Base-by-base conservation (phyloP, 352 stramenopile species). In the Phytopythium litorale region DNA sequence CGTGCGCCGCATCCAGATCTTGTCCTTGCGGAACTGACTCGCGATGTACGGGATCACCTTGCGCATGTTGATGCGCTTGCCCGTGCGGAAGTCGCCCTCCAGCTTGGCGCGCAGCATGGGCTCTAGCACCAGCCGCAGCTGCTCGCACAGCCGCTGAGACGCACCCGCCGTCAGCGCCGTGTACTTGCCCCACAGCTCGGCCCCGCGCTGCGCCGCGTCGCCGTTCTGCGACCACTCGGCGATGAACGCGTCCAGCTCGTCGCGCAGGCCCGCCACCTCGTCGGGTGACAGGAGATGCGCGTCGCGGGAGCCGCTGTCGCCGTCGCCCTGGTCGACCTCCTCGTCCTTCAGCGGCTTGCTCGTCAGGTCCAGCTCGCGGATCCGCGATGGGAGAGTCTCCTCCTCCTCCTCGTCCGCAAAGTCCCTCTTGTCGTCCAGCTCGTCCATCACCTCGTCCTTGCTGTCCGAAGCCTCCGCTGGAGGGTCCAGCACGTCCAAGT, bases 11-110 rank as follows among this genome's bases (percentile, higher is more conserved):
- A 99, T 84, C 98, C 98, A 99, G 68, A 99, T 99, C 75, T 99
- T 99, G 79, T 99, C 98, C 74, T 99, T 99, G 33, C 97, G 86
- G 78, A 99, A 99, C 63, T 98, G 96, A 68, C 88, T 98, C n/a
- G 98, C 98, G 66, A 99, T 99, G 81, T 99, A 99, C 32, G 96
- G 89, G 78, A 99, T 99, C 56, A 99, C 98, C 63, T 98, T 98
- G 62, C 98, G 97, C 98, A 99, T 99, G 72, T 99, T 99, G 65
- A 99, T 99, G 58, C 98, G 84, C 76, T 99, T 99, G 38, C 98
- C 98, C 12, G 97, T 99, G 6, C 98, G 87, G 74, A 99, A 99
- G 69, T 99, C 97, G 13, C 98, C 98, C 69, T 98, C 88, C 16
- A 99, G 77, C 75, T 99, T 99, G 21, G 94, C 97, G 23, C 97